Conservation (phyloP, 2,329 filamentous ascomycete species). For the Apiospora sp. region DNA sequence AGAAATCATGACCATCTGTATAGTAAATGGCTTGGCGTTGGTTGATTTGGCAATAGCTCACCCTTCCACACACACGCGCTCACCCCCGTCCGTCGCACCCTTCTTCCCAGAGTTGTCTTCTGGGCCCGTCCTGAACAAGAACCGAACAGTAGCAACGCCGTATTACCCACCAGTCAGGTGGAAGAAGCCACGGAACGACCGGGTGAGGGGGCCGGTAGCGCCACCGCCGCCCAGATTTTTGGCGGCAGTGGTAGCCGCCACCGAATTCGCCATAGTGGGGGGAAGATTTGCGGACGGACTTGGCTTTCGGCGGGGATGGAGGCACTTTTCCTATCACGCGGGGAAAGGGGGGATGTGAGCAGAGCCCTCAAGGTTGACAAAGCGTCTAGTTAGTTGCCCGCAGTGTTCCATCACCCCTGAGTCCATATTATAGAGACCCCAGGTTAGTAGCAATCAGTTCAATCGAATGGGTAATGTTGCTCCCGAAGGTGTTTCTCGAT, state of each 20-base stretch:
- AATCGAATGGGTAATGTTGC: no score
- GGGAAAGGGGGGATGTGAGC: neutral
- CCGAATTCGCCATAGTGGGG: neutral
- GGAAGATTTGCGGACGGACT: neutral
- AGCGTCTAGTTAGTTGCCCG: neutral
- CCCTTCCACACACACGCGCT: neutral
- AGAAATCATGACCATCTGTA: neutral
- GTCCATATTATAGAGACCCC: neutral
- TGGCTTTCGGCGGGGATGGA: neutral
- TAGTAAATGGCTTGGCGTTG: no score
- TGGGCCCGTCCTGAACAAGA: neutral
- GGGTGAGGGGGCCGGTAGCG: neutral
- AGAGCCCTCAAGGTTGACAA: neutral
- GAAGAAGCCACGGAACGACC: conserved; percentile 3
- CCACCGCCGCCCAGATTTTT: neutral
- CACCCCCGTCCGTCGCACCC: no score
- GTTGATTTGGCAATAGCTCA: no score
- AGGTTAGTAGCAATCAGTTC: neutral
- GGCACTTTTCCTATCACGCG: neutral
- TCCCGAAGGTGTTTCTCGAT: neutral
- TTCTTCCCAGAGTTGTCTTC: neutral
- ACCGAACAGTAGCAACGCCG: neutral
- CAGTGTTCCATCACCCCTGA: neutral
- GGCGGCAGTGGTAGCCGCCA: neutral
- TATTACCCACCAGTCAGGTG: neutral